phyloP scores from a whole-genome alignment of 1,284 basidiomycete genomes.

The Bjerkandera adusta region DNA sequence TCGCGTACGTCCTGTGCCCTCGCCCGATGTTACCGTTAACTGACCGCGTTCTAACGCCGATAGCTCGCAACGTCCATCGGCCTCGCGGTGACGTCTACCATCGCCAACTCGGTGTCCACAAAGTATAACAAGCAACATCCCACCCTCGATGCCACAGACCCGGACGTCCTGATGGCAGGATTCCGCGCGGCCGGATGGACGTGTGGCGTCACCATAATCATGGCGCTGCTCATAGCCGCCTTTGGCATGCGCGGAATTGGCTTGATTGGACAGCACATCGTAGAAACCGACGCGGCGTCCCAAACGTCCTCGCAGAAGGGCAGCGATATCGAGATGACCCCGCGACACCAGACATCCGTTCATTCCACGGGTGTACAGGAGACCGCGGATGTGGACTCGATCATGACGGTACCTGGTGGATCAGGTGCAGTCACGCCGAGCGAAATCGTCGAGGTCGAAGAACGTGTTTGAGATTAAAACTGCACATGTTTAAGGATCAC shows the following conservation, averaged over 20 bases:
- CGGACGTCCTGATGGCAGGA: constrained; percentile 32
- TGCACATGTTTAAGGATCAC: no score
- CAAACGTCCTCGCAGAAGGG: neutral
- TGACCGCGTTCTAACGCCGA: no score
- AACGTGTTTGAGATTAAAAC: no score
- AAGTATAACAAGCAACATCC: constrained; percentile 23
- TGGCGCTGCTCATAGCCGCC: constrained; percentile 23
- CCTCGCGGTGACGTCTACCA: constrained; percentile 30
- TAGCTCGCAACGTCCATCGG: constrained; percentile 34
- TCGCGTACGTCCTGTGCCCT: constrained; percentile 21
- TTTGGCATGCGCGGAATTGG: constrained; percentile 28
- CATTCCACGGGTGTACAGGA: no score
- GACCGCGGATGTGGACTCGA: no score
- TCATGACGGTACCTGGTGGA: no score
- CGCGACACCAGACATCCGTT: no score
- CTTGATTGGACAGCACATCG: constrained; percentile 19
- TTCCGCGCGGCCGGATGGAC: constrained; percentile 34
- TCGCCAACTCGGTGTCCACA: constrained; percentile 27
- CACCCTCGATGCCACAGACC: constrained; percentile 17
- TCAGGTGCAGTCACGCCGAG: no score
- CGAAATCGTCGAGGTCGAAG: no score
- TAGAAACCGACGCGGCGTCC: no score
- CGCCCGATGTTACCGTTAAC: no score
- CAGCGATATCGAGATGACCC: neutral
- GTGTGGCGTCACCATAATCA: constrained; percentile 22